These are phyloP conservation scores for Daldinia loculata DNA, from an alignment of 495 filamentous ascomycete species.

Conservation along the genomic window DNA sequence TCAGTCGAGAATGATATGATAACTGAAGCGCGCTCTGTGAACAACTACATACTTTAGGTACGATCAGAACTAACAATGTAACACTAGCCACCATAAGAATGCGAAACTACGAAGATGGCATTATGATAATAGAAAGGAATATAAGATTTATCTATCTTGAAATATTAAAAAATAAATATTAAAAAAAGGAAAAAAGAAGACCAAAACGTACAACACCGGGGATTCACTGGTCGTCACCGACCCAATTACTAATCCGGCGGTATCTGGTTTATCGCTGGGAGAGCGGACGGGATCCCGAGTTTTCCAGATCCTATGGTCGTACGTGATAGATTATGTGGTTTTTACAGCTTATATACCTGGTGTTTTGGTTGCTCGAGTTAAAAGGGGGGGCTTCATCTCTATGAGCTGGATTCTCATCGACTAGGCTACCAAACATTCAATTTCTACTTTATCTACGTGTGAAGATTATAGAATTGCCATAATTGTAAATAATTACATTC, in stretches of 20 bases:
- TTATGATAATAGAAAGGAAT: not conserved
- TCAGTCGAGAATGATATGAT: not conserved
- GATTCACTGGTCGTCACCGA: constrained; percentile 59
- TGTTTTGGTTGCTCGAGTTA: not conserved
- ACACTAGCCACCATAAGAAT: not conserved
- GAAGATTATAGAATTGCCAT: not conserved
- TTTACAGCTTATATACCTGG: not conserved
- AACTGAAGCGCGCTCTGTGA: not conserved
- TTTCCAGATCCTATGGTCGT: constrained; percentile 21
- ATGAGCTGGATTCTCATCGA: too few species aligned
- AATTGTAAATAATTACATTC: too few species aligned
- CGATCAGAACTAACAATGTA: too few species aligned
- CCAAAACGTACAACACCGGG: constrained; percentile 55
- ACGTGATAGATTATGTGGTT: constrained; percentile 4
- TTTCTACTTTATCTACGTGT: not conserved
- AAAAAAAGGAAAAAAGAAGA: not conserved
- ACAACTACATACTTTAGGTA: not conserved
- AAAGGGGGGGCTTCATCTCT: not conserved
- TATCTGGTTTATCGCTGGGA: constrained; percentile 51
- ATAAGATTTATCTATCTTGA: too few species aligned
- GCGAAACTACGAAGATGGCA: not conserved
- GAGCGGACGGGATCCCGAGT: constrained; percentile 47
- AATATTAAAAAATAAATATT: not conserved
- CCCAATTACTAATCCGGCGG: constrained; percentile 55
- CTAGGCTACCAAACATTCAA: not conserved